phyloP scores from a whole-genome alignment of 2,329 filamentous ascomycete species.

The Coleophoma eucalyptorum region DNA sequence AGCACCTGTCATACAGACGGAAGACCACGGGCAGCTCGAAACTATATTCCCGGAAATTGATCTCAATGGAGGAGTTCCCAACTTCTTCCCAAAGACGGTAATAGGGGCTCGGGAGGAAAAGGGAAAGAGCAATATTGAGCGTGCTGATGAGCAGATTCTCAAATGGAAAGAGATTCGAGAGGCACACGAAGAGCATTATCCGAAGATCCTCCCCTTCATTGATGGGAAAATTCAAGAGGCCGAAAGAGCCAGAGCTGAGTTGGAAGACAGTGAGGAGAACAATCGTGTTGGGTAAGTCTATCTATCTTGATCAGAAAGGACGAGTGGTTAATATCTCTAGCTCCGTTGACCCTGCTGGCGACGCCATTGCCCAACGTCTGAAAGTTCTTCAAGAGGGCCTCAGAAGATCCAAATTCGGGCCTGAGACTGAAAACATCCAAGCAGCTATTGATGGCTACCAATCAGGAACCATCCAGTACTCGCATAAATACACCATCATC shows the following conservation, averaged over 20 bases:
- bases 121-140: constrained; percentile 11
- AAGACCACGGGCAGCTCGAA: too few relatives aligned
- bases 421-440: constrained; percentile 36
- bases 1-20: too few relatives aligned
- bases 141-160: constrained; percentile 7
- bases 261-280: constrained; percentile 30
- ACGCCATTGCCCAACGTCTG: constrained; percentile 28
- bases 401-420: constrained; percentile 26
- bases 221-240: constrained; percentile 6
- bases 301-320: background rate
- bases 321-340: too few relatives aligned
- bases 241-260: constrained; percentile 7
- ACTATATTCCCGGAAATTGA: background rate
- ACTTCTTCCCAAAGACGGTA: constrained; percentile 5
- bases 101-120: constrained; percentile 10
- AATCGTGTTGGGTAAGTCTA: constrained; percentile 22
- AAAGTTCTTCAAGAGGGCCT: constrained; percentile 28
- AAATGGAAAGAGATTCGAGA: constrained; percentile 12
- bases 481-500: constrained; percentile 35
- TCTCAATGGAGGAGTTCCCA: background rate
- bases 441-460: constrained; percentile 38
- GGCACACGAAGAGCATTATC: constrained; percentile 7
- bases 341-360: constrained; percentile 8
- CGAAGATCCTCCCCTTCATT: constrained; percentile 7
- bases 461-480: constrained; percentile 35